These are phyloP conservation scores for Phlyctochytrium planicorne DNA, from an alignment of 192 early-diverging fungal species.

Conservation along the genomic window DNA sequence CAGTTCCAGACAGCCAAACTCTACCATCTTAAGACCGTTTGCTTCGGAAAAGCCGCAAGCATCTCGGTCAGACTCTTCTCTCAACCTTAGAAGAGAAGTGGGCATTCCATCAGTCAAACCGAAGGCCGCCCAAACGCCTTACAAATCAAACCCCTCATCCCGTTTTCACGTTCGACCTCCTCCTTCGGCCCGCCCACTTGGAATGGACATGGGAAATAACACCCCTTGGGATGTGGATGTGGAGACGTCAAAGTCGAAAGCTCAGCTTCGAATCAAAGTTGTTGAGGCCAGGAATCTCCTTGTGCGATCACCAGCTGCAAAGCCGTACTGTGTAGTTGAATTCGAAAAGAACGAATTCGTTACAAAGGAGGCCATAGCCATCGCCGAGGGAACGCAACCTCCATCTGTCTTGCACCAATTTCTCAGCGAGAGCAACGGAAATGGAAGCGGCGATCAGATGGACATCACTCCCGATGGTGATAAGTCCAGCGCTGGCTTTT, in stretches of 20 bases:
- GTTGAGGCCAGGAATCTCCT: constrained; percentile 51
- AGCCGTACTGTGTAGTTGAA: constrained; percentile 57
- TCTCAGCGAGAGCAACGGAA: neutral
- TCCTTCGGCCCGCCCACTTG: too few relatives aligned
- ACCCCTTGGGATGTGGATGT: constrained; percentile 4
- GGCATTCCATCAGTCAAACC: too few relatives aligned
- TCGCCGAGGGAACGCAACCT: neutral
- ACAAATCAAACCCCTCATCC: too few relatives aligned
- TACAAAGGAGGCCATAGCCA: constrained; percentile 41
- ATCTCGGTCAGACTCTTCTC: too few relatives aligned
- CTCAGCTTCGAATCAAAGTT: constrained; percentile 46
- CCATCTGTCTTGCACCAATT: neutral
- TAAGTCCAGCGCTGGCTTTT: constrained; percentile 12
- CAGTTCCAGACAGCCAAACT: too few relatives aligned
- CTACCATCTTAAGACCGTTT: too few relatives aligned
- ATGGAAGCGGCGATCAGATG: neutral
- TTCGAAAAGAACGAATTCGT: constrained; percentile 60
- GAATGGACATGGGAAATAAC: too few relatives aligned
- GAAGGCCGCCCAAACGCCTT: too few relatives aligned
- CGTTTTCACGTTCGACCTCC: too few relatives aligned
- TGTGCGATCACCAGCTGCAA: constrained; percentile 9
- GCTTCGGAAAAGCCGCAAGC: too few relatives aligned
- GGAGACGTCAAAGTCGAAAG: neutral
- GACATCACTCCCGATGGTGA: neutral
- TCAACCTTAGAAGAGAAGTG: too few relatives aligned